phyloP scores from a whole-genome alignment of 306 rosid genomes.

The Vigna angularis region DNA sequence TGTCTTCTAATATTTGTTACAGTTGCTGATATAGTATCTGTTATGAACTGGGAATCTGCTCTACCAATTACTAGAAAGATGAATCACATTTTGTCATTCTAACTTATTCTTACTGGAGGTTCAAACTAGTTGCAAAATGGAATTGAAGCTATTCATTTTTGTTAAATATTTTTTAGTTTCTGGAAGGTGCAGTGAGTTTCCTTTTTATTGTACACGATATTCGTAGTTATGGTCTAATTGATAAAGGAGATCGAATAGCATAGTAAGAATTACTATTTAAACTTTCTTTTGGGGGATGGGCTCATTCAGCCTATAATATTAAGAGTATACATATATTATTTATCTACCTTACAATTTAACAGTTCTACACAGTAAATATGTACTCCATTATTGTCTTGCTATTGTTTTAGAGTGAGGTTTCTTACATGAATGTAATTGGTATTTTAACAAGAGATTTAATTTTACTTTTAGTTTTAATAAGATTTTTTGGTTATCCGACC shows the following conservation, averaged over 20 bases:
- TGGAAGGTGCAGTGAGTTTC: background rate
- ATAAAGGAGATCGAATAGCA: too few species aligned
- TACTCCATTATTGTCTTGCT: too few species aligned
- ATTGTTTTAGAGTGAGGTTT: too few species aligned
- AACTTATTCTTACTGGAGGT: background rate
- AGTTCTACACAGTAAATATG: too few species aligned
- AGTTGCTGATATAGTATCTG: conserved; percentile 24
- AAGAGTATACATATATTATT: background rate
- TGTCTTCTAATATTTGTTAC: background rate
- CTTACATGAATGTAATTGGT: too few species aligned
- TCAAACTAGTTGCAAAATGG: background rate
- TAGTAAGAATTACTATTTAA: too few species aligned
- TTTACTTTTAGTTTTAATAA: too few species aligned
- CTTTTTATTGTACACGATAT: background rate
- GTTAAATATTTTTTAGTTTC: background rate
- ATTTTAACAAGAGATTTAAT: too few species aligned
- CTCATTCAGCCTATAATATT: background rate
- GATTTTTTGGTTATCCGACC: too few species aligned
- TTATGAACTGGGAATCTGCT: background rate
- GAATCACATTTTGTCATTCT: background rate
- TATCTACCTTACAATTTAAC: background rate
- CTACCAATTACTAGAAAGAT: conserved; percentile 8
- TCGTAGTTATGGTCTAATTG: background rate
- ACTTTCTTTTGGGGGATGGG: background rate
- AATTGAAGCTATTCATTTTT: background rate